Evolutionary conservation across 192 early-diverging fungal genomes (phyloP), one percentile per base, ranked within the genome.

Genomic region (Mortierella antarctica): DNA sequence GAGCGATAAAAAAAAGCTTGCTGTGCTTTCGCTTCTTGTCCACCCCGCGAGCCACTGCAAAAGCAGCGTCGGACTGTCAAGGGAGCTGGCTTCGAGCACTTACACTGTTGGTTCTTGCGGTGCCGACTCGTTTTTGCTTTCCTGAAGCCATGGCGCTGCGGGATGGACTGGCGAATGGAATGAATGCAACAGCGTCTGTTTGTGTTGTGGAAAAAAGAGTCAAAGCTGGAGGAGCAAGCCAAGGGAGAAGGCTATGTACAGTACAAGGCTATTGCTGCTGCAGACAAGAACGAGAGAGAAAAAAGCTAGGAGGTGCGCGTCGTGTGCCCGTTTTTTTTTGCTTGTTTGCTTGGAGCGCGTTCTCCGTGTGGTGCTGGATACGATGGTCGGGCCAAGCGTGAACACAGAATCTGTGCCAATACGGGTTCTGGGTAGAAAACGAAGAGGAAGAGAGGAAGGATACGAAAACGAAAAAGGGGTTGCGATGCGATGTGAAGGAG

Each of bases 271-370:
- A 18, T 20, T 20, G 11, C n/a, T 15, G 54, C 7, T 1, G 54
- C 50, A n/a, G 11, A 12, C 50, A 12, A 21, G 7, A 12, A 55
- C n/a, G 54, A 55, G 54, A 18, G 17, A 55, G 9, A 55, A 55
- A 51, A 51, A 51, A 51, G 31, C 31, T 51, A 17, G 54, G 54
- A 55, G 54, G 54, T 51, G n/a, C n/a, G n/a, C n/a, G n/a, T n/a
- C n/a, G n/a, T n/a, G n/a, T n/a, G n/a, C n/a, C n/a, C n/a, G n/a
- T n/a, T n/a, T n/a, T n/a, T n/a, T n/a, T n/a, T n/a, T n/a, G n/a
- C n/a, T n/a, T 55, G 54, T 3, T 31, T 31, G 31, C 31, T 31
- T 31, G 31, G 31, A 31, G 31, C 31, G 31, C 31, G 31, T 31
- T 31, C 31, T 31, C 31, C 31, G 31, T 31, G 31, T 31, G 31